Evolutionary conservation across 2,329 filamentous ascomycete genomes (phyloP).

Genomic region (Neodidymelliopsis sp.): DNA sequence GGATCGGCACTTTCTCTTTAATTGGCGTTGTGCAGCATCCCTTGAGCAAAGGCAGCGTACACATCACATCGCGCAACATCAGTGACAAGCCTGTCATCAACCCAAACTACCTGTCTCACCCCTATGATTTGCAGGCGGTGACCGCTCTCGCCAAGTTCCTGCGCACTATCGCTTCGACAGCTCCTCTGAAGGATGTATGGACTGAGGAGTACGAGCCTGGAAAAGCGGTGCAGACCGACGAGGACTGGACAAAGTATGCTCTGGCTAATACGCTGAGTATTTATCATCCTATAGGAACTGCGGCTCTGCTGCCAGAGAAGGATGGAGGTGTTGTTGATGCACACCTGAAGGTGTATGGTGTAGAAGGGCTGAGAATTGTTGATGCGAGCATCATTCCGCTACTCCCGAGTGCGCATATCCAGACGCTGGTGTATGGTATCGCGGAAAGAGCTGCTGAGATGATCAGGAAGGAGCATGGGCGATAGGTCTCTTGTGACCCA

Average conservation of each 20-base stretch:
- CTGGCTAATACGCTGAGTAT: constrained; percentile 30
- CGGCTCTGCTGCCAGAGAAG: constrained; percentile 37
- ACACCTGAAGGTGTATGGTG: constrained; percentile 32
- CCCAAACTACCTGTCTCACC: constrained; percentile 39
- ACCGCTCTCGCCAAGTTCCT: constrained; percentile 34
- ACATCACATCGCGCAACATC: constrained; percentile 33
- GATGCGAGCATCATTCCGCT: constrained; percentile 41
- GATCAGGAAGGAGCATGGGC: too few relatives aligned
- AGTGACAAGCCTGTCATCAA: constrained; percentile 36
- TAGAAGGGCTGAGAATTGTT: constrained; percentile 32
- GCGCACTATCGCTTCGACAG: constrained; percentile 32
- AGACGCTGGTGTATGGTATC: constrained; percentile 41
- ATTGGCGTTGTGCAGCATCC: constrained; percentile 48
- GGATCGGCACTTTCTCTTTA: constrained; percentile 43
- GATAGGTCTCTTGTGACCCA: too few relatives aligned
- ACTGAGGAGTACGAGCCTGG: constrained; percentile 43
- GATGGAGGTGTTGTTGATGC: constrained; percentile 36
- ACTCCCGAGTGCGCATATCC: constrained; percentile 34
- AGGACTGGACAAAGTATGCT: constrained; percentile 35
- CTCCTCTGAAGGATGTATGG: constrained; percentile 39
- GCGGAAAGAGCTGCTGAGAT: constrained; percentile 37
- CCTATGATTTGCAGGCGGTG: constrained; percentile 36
- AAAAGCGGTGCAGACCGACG: constrained; percentile 32
- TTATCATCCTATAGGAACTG: constrained; percentile 49
- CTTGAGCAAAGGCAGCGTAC: constrained; percentile 39